Conservation (phyloP, 2,329 filamentous ascomycete species). For the Colletotrichum aenigma region DNA sequence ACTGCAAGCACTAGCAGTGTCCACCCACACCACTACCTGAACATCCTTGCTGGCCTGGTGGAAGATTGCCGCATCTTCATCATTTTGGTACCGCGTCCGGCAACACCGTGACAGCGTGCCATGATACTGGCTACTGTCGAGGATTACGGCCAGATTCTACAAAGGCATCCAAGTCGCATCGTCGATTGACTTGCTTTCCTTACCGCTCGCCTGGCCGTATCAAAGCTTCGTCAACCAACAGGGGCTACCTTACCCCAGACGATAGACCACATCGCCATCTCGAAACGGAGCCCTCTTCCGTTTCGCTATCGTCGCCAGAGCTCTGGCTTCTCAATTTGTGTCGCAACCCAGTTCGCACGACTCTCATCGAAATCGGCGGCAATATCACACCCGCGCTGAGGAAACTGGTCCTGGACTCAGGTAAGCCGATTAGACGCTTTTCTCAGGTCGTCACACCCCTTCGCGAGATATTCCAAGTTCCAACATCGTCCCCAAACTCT, state of each 20-base stretch:
- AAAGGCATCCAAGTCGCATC: not conserved
- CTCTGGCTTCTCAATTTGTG: not conserved
- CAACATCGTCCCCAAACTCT: not conserved
- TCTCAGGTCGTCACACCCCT: not conserved
- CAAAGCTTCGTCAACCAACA: not conserved
- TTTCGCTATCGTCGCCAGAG: not conserved
- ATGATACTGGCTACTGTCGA: not conserved
- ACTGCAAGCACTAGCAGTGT: slow-evolving; percentile 6
- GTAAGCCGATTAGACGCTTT: slow-evolving; percentile 5
- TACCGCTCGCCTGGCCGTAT: not conserved
- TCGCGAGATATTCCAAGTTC: not conserved
- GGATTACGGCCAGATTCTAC: not conserved
- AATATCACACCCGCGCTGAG: not conserved
- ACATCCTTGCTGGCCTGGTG: slow-evolving; percentile 8
- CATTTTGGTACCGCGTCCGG: not conserved
- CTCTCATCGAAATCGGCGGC: not conserved
- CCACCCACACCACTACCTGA: slow-evolving; percentile 10
- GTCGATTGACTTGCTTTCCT: not conserved
- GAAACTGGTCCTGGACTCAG: not conserved
- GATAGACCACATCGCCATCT: not conserved
- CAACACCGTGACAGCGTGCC: not conserved
- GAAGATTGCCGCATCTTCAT: not conserved
- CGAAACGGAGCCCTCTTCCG: not conserved
- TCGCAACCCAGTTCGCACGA: not conserved
- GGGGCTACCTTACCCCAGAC: not conserved